Base-by-base conservation (phyloP, 768 basidiomycete species). In the Mycena epipterygia region DNA sequence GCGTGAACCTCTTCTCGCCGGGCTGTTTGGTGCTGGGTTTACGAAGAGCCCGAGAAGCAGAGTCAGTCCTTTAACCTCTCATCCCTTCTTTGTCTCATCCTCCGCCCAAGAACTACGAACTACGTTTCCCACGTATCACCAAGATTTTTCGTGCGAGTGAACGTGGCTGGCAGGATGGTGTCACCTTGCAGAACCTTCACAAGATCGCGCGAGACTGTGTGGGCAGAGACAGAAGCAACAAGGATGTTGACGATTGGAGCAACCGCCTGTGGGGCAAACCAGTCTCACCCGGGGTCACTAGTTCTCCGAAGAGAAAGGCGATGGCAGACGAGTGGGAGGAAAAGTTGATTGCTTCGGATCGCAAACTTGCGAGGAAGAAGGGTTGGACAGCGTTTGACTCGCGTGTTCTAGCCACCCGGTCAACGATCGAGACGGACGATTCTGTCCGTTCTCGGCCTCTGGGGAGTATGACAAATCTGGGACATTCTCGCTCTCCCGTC, bases 1-100 rank as follows among this genome's bases (percentile, higher is more conserved):
- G 29, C 79, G 81, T 14, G 81, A 81, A 32, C 95, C 95, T 2
- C 74, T 95, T 19, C 83, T 93, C 6, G 90, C 86, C 3, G 95
- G 96, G 74, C 75, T 97, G 5, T 90, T 89, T 68, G 95, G 95
- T 16, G 95, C 93, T 5, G 93, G 95, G 2, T 97, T 95, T 75
- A 92, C 91, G 33, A 94, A 93, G 76, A 80, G 90, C n/a, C 81
- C 84, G 0, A 73, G 81, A 29, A 88, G 88, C 76, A 82, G 87
- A 48, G 46, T 48, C 42, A 44, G 42, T 48, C 16, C 7, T 27
- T 25, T 48, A 8, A 25, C 23, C 23, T 4, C 46, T 27, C 42
- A 14, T 48, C 2, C 46, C 9, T 48, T 16, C 25, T 14, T 23
- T 25, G 23, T 14, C 25, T 44, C 21, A 44, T 17, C 5, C 14